Conservation (phyloP, 2,329 filamentous ascomycete species). For the Aspergillus latus region DNA sequence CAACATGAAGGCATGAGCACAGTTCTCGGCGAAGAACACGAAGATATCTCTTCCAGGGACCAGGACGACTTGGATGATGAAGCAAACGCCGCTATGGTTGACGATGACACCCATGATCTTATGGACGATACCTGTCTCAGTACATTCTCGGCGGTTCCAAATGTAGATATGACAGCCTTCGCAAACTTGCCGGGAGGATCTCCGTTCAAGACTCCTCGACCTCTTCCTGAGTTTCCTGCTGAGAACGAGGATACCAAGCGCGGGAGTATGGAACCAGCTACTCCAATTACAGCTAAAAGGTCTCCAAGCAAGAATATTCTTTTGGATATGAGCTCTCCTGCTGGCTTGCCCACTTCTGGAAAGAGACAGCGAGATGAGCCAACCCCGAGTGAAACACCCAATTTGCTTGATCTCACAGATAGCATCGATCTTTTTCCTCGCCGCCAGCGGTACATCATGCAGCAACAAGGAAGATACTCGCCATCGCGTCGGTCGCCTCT, state of each 20-base stretch:
- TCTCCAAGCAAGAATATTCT: conserved; percentile 27
- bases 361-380: conserved; percentile 47
- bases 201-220: conserved; percentile 51
- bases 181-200: conserved; percentile 66
- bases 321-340: conserved; percentile 36
- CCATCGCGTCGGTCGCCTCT: conserved; percentile 47
- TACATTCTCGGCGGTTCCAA: conserved; percentile 81
- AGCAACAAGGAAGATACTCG: conserved; percentile 35
- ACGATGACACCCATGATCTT: conserved; percentile 29
- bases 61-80: conserved; percentile 15
- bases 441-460: conserved; percentile 48
- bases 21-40: conserved; percentile 31
- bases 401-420: conserved; percentile 85
- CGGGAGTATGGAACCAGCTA: conserved; percentile 26
- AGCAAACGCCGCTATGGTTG: conserved; percentile 29
- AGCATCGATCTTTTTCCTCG: conserved; percentile 61
- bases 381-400: conserved; percentile 63
- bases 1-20: conserved; percentile 46
- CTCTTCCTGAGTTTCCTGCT: conserved; percentile 44
- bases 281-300: conserved; percentile 52
- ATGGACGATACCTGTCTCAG: conserved; percentile 63
- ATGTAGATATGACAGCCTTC: conserved; percentile 75
- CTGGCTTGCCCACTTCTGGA: conserved; percentile 51
- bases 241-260: conserved; percentile 15
- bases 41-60: conserved; percentile 22